Conservation (phyloP, 1,284 basidiomycete species). For the Microbotryum intermedium region DNA sequence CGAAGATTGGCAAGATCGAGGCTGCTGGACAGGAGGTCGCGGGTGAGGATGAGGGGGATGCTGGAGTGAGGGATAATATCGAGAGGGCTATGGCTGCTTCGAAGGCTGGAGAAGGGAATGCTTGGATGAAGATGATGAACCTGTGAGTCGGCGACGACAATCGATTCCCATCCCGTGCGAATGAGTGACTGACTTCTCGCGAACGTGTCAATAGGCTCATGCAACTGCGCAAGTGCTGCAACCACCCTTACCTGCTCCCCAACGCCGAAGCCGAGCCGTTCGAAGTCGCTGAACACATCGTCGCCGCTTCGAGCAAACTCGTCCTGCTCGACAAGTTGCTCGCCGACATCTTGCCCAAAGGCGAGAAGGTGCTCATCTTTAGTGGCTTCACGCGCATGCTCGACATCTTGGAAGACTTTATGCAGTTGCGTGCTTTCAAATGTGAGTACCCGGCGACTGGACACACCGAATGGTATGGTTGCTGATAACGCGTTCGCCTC, state of each 20-base stretch:
- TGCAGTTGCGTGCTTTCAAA: slow-evolving; percentile 19
- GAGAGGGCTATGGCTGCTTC: slow-evolving; percentile 11
- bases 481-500: not conserved
- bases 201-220: slow-evolving; percentile 33
- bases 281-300: slow-evolving; percentile 50
- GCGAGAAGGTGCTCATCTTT: slow-evolving; percentile 32
- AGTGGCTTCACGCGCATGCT: slow-evolving; percentile 47
- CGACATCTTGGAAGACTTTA: slow-evolving; percentile 31
- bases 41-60: slow-evolving; percentile 2
- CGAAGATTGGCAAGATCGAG: not conserved
- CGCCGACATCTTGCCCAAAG: slow-evolving; percentile 26
- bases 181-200: not conserved
- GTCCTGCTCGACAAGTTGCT: slow-evolving; percentile 33
- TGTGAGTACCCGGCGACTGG: not conserved
- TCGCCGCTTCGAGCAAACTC: slow-evolving; percentile 47
- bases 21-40: not conserved
- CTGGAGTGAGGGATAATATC: slow-evolving; percentile 2
- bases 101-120: slow-evolving; percentile 6
- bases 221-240: slow-evolving; percentile 49
- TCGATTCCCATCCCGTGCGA: not conserved
- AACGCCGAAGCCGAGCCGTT: slow-evolving; percentile 50
- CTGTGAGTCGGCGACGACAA: slow-evolving; percentile 29
- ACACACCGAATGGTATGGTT: not conserved
- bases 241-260: slow-evolving; percentile 48
- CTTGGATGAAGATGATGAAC: slow-evolving; percentile 52